A percentile compares a stretch with the other conserved stretches of the same genome.
Evolutionary conservation across 768 basidiomycete species (phyloP).

Genomic region (Pholiota microspora): DNA sequence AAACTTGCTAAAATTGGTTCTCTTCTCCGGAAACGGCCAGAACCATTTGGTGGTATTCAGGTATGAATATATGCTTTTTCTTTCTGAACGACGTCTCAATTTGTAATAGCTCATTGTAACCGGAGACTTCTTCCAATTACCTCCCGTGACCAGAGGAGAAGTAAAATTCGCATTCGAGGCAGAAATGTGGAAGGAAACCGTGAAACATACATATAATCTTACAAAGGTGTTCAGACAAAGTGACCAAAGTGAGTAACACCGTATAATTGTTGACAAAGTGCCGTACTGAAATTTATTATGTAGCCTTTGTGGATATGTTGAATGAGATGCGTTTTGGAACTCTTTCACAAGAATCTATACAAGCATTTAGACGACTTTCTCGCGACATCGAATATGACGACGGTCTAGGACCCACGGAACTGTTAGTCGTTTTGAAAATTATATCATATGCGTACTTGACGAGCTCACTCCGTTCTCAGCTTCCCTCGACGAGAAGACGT

Average conservation of each 20-base stretch:
- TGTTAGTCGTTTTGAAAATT: constrained; percentile 46
- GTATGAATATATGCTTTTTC: constrained; percentile 31
- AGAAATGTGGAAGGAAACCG: constrained; percentile 64
- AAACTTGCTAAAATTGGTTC: constrained; percentile 77
- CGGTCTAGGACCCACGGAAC: constrained; percentile 84
- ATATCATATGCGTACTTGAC: neutral
- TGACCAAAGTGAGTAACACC: constrained; percentile 65
- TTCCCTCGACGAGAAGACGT: constrained; percentile 94
- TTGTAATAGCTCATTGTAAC: constrained; percentile 75
- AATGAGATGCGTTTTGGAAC: constrained; percentile 97
- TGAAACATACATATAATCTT: constrained; percentile 85
- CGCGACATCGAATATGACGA: constrained; percentile 75
- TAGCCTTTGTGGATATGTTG: constrained; percentile 93
- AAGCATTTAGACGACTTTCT: constrained; percentile 67
- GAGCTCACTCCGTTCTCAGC: constrained; percentile 34
- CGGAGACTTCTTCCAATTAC: constrained; percentile 98
- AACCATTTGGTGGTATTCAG: constrained; percentile 95
- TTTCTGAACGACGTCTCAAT: neutral
- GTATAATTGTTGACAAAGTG: neutral
- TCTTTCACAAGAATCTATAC: constrained; percentile 62
- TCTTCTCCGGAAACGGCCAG: constrained; percentile 53
- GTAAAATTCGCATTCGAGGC: constrained; percentile 95
- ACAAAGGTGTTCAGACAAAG: constrained; percentile 95
- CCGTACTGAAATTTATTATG: constrained; percentile 2
- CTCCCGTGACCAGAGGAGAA: constrained; percentile 75